phyloP scores from a whole-genome alignment of 257 asterid genomes.

The Coffea canephora region DNA sequence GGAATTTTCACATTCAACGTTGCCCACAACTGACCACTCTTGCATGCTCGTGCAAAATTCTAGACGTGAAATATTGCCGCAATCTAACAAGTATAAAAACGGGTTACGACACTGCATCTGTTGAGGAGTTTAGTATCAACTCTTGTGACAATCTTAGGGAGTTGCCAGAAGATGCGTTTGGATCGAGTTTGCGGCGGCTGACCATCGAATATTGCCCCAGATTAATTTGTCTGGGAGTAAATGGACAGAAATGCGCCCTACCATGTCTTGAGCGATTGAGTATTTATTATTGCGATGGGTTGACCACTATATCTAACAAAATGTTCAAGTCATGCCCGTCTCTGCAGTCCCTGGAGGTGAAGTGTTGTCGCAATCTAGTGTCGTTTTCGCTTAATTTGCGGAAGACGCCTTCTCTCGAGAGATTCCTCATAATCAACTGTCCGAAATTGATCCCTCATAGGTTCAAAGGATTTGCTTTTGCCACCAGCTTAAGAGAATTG shows the following conservation, averaged over 20 bases:
- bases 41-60: not conserved
- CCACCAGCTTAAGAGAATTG: constrained; percentile 5
- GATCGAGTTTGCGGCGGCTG: too few relatives aligned
- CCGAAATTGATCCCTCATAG: constrained; percentile 11
- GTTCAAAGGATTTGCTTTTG: not conserved
- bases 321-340: not conserved
- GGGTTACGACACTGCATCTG: too few relatives aligned
- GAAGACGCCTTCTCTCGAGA: not conserved
- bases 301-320: not conserved
- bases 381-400: not conserved
- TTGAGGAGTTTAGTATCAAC: too few relatives aligned
- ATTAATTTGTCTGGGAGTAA: too few relatives aligned
- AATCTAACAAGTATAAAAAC: too few relatives aligned
- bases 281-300: not conserved
- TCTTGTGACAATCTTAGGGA: too few relatives aligned
- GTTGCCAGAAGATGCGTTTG: too few relatives aligned
- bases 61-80: too few relatives aligned
- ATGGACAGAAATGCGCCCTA: too few relatives aligned
- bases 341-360: not conserved
- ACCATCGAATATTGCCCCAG: too few relatives aligned
- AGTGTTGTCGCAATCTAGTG: not conserved
- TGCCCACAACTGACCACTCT: constrained; percentile 16
- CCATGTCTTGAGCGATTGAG: not conserved
- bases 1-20: not conserved
- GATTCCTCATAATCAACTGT: not conserved